Evolutionary conservation across 345 rosid genomes (phyloP).

Genomic region (Salix arbutifolia): DNA sequence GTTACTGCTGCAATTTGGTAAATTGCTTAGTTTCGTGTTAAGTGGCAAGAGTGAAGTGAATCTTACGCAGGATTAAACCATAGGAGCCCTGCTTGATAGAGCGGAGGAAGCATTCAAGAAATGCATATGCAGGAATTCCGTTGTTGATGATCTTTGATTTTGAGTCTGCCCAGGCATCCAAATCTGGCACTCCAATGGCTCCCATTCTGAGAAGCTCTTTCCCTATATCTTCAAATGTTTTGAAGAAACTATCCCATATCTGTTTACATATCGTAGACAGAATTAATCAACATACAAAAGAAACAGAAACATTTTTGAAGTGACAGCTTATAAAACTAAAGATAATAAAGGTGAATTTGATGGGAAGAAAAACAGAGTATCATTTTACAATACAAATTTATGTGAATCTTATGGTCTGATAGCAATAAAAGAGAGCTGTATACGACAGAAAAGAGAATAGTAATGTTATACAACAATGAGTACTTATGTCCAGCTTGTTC

Average conservation of each 20-base stretch:
- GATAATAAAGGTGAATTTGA: no score
- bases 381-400: no score
- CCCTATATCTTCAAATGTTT: slow-evolving; percentile 16
- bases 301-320: background rate
- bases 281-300: background rate
- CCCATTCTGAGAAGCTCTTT: slow-evolving; percentile 11
- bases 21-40: no score
- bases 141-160: slow-evolving; percentile 11
- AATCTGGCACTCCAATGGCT: slow-evolving; percentile 8
- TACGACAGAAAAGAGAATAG: no score
- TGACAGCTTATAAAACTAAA: background rate
- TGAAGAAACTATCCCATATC: slow-evolving; percentile 21
- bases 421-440: no score
- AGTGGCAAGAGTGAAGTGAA: background rate
- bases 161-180: slow-evolving; percentile 17
- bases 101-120: slow-evolving; percentile 14
- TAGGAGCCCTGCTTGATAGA: slow-evolving; percentile 6
- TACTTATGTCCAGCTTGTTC: background rate
- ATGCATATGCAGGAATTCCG: slow-evolving; percentile 23
- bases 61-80: slow-evolving; percentile 14
- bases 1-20: background rate
- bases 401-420: no score
- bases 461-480: no score
- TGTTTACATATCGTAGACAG: background rate
- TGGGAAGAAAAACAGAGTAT: no score